A percentile compares a stretch with the other conserved stretches of the same genome.
phyloP scores from a whole-genome alignment of 306 rosid species.

The Pachyrhizus erosus region DNA sequence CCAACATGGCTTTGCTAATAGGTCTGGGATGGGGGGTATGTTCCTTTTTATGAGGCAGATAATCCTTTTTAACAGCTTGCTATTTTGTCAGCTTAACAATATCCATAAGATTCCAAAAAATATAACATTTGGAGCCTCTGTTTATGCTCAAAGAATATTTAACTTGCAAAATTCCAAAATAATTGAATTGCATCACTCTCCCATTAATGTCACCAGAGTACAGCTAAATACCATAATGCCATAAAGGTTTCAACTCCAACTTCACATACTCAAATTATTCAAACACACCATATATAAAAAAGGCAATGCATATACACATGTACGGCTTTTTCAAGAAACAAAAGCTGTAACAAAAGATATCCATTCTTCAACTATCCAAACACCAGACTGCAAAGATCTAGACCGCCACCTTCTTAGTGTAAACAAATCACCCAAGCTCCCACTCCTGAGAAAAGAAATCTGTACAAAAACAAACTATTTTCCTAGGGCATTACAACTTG shows the following conservation, averaged over 20 bases:
- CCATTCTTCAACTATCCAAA: neutral
- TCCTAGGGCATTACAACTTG: neutral
- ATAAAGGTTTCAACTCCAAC: neutral
- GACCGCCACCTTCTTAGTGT: too few relatives aligned
- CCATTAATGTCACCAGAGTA: neutral
- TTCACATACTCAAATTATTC: neutral
- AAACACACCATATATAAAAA: neutral
- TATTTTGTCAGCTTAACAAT: neutral
- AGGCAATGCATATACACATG: neutral
- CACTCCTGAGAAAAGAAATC: neutral
- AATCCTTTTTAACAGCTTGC: neutral
- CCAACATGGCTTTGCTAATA: neutral
- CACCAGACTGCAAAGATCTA: neutral
- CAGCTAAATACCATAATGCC: neutral
- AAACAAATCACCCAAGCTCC: neutral
- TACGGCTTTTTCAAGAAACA: slow-evolving; percentile 3
- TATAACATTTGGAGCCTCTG: neutral
- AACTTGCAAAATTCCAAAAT: neutral
- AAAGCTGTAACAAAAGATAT: too few relatives aligned
- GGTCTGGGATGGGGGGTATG: neutral
- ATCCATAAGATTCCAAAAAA: neutral
- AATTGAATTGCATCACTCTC: neutral
- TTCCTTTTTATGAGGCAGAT: neutral
- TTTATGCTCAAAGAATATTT: neutral
- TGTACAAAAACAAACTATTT: neutral